Evolutionary conservation across 441 rosid genomes (phyloP).

Genomic region (Adansonia madagascariensis): DNA sequence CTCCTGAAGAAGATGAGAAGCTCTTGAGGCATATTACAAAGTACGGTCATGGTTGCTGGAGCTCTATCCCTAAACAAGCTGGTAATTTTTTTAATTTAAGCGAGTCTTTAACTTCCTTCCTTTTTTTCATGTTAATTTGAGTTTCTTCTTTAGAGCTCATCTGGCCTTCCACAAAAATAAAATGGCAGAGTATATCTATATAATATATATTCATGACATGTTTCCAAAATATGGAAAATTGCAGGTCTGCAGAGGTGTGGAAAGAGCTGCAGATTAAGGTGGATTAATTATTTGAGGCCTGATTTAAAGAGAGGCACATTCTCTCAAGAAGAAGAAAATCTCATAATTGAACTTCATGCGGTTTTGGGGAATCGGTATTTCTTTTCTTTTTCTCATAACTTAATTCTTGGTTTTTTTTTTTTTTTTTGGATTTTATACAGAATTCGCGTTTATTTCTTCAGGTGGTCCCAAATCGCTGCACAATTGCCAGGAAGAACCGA

Average conservation of each 20-base stretch:
- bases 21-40: background rate
- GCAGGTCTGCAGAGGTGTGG: conserved; percentile 87
- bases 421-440: conserved; percentile 7
- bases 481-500: conserved; percentile 91
- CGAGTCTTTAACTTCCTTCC: too few relatives aligned
- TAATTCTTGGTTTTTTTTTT: too few relatives aligned
- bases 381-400: too few relatives aligned
- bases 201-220: too few relatives aligned
- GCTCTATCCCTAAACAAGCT: too few relatives aligned
- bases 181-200: too few relatives aligned
- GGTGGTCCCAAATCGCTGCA: conserved; percentile 98
- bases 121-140: too few relatives aligned
- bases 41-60: too few relatives aligned
- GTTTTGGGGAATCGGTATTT: conserved; percentile 73
- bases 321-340: conserved; percentile 75
- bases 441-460: conserved; percentile 26
- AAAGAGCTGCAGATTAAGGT: conserved; percentile 84
- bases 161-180: too few relatives aligned
- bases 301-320: conserved; percentile 89
- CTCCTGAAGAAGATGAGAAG: background rate
- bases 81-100: too few relatives aligned
- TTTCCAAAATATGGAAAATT: too few relatives aligned
- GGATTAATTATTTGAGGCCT: conserved; percentile 92
- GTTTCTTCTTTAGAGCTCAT: too few relatives aligned
- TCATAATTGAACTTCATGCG: conserved; percentile 75